Percentiles rank a stretch among this genome's conserved stretches.
Conservation (phyloP, 83 land plant species). For the Diphasiastrum complanatum region DNA sequence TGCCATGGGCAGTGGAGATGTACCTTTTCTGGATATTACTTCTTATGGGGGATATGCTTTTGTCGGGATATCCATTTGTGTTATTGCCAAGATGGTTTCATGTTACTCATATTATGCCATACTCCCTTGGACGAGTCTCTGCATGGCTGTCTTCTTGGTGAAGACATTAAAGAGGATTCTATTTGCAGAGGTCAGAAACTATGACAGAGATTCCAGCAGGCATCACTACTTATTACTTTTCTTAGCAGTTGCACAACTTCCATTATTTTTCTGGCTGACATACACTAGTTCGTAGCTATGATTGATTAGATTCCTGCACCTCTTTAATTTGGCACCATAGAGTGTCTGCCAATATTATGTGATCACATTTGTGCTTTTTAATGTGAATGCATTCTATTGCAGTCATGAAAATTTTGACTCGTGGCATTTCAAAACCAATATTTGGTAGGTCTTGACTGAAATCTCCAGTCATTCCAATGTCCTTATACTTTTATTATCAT, state of each 20-base stretch:
- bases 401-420: too few relatives aligned
- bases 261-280: conserved; percentile 87
- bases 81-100: conserved; percentile 47
- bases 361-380: too few relatives aligned
- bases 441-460: too few relatives aligned
- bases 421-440: too few relatives aligned
- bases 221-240: conserved; percentile 79
- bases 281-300: too few relatives aligned
- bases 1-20: conserved; percentile 72
- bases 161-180: conserved; percentile 86
- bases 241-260: conserved; percentile 76
- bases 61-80: conserved; percentile 52
- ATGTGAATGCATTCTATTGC: too few relatives aligned
- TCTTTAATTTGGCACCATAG: too few relatives aligned
- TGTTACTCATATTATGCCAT: conserved; percentile 56
- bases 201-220: conserved; percentile 71
- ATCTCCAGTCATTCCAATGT: too few relatives aligned
- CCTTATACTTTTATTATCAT: too few relatives aligned
- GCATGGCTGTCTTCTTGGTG: conserved; percentile 84
- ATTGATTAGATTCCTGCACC: too few relatives aligned
- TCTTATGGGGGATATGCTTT: conserved; percentile 84
- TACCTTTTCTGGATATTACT: conserved; percentile 68
- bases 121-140: conserved; percentile 61
- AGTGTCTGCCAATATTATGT: too few relatives aligned
- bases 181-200: conserved; percentile 80